Evolutionary conservation across 768 basidiomycete genomes (phyloP), one percentile per base, ranked within the genome.

Genomic region (Phanerochaete sordida): DNA sequence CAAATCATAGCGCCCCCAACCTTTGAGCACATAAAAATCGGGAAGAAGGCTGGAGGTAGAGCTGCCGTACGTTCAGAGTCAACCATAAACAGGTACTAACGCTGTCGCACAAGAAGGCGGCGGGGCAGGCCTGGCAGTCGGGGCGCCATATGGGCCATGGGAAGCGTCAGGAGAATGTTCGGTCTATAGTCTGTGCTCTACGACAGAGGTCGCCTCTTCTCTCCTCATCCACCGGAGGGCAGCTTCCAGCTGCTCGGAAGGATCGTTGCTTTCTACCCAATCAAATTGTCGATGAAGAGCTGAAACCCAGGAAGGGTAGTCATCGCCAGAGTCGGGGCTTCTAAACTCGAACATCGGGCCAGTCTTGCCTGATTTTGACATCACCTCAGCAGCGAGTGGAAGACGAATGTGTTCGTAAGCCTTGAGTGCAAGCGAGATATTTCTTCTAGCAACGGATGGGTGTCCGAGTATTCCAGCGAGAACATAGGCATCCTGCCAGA

Each of bases 271-370:
- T 51, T 68, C 67, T 27, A 81, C 68, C 77, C 80, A 82, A 47
- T 72, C 67, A 77, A 78, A 79, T 62, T 77, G 75, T 1, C 57
- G 61, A 28, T 72, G 72, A 24, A 83, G 78, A 13, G 74, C 76
- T 1, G 73, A 71, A 8, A 74, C 79, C 6, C 82, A 60, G 24
- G 37, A 64, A n/a, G 65, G 64, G 61, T 77, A 75, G 27, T 77
- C 68, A 9, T 76, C 78, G 2, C 30, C 50, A 4, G 69, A 72
- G 52, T 72, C 70, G 5, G 66, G 57, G 33, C 74, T 73, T 44
- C 76, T 73, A 73, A 63, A 68, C 56, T 73, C 72, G 60, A 66
- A 70, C 62, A 72, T 65, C 33, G 52, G 31, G 2, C 72, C 70
- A 15, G 53, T 2, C 5, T 58, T 49, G 2, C 59, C 15, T 68